These are phyloP conservation scores for Epichloe hybrida DNA, from an alignment of 2,329 filamentous ascomycete species.

Conservation along the genomic window DNA sequence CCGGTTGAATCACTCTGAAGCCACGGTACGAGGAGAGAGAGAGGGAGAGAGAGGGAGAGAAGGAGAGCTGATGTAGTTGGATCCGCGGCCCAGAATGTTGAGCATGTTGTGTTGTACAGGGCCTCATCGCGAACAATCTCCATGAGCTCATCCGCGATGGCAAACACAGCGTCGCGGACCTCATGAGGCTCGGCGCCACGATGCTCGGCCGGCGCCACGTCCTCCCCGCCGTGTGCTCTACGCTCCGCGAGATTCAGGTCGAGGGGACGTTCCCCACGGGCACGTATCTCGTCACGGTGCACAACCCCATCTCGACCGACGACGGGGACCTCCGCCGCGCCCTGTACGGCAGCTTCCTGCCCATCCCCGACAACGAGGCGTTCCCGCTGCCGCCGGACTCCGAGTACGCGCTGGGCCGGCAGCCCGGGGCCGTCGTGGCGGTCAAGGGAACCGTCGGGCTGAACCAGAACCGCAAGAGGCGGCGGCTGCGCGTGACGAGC, in stretches of 20 bases:
- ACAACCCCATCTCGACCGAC: constrained; percentile 74
- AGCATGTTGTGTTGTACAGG: constrained; percentile 27
- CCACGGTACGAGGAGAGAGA: constrained; percentile 41
- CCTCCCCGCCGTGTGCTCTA: constrained; percentile 64
- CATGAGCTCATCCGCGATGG: constrained; percentile 98
- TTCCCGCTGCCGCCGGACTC: constrained; percentile 53
- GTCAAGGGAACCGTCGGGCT: constrained; percentile 55
- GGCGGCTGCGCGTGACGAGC: constrained; percentile 65
- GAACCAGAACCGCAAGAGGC: constrained; percentile 61
- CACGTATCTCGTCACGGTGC: constrained; percentile 88
- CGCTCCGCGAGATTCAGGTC: constrained; percentile 75
- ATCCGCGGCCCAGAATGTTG: background rate
- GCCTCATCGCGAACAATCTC: constrained; percentile 73
- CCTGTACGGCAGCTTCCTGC: constrained; percentile 82
- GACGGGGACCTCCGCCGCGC: constrained; percentile 79
- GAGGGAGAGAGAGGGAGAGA: accelerated
- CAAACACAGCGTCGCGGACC: constrained; percentile 76
- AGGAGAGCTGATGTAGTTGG: too few relatives aligned
- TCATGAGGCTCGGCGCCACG: constrained; percentile 81
- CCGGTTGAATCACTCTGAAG: constrained; percentile 80
- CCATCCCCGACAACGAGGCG: constrained; percentile 52
- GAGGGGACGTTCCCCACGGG: constrained; percentile 87
- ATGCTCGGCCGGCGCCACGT: constrained; percentile 93
- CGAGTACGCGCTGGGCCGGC: constrained; percentile 53
- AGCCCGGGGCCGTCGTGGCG: constrained; percentile 68